A percentile compares a stretch with the other conserved stretches of the same genome.
Evolutionary conservation across 2,329 filamentous ascomycete genomes (phyloP).

Genomic region (Botrytis sinoallii): DNA sequence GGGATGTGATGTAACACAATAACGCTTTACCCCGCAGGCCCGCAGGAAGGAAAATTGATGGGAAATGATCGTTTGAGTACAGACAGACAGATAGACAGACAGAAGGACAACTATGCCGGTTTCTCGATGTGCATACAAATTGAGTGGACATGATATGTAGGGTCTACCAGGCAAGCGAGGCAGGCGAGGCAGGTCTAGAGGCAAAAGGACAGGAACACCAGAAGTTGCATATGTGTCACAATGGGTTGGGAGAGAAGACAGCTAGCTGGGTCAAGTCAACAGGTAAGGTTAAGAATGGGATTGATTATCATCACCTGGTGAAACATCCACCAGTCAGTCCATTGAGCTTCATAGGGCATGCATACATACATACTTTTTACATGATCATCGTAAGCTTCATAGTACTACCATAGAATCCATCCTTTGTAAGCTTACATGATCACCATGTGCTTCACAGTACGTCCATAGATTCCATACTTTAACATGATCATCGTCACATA

Average conservation of each 20-base stretch:
- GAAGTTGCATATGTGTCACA: not conserved
- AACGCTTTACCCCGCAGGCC: slow-evolving; percentile 6
- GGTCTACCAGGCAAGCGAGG: not conserved
- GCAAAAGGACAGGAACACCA: no score
- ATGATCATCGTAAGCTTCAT: not conserved
- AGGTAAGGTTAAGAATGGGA: not conserved
- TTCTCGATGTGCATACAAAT: not conserved
- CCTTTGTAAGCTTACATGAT: no score
- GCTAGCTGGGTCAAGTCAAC: not conserved
- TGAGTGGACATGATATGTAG: not conserved
- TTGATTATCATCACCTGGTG: not conserved
- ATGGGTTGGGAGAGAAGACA: not conserved
- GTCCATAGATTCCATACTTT: not conserved
- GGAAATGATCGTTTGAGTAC: not conserved
- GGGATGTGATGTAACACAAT: not conserved
- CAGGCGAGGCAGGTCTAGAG: not conserved
- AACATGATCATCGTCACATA: not conserved
- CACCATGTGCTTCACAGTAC: no score
- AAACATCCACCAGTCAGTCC: not conserved
- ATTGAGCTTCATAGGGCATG: not conserved
- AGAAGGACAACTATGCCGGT: not conserved
- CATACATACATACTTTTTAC: not conserved
- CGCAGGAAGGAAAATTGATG: not conserved
- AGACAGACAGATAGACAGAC: not conserved
- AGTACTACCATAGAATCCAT: not conserved